phyloP scores from a whole-genome alignment of 164 flowering plant genomes.

The Nelumbo lutea region DNA sequence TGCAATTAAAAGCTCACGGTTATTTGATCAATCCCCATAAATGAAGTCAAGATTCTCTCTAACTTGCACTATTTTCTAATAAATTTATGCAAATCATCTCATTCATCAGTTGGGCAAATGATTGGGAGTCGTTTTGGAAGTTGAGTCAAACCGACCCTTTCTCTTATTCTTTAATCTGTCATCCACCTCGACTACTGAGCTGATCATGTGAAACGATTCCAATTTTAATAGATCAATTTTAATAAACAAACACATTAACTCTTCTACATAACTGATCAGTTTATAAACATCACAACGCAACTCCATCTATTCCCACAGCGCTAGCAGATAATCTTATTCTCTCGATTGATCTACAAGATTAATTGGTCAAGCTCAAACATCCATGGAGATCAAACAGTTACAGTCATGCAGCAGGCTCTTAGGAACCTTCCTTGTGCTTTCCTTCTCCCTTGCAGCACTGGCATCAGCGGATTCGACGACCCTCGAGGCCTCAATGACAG shows the following conservation, averaged over 20 bases:
- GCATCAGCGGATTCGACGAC: background rate
- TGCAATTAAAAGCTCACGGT: too few relatives aligned
- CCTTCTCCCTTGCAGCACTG: conserved; percentile 1
- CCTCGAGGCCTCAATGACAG: background rate
- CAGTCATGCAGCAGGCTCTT: conserved; percentile 1
- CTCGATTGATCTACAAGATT: background rate
- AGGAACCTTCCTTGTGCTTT: conserved; percentile 8
- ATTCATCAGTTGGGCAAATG: conserved; percentile 1
- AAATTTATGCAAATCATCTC: too few relatives aligned
- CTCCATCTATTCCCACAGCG: background rate
- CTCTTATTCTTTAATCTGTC: background rate
- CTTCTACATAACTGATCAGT: background rate
- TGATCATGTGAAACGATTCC: conserved; percentile 10
- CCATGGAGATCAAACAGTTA: background rate
- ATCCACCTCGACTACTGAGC: background rate
- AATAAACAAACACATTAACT: background rate
- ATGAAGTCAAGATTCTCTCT: too few relatives aligned
- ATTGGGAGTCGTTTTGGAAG: conserved; percentile 5
- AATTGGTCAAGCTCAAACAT: background rate
- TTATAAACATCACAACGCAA: background rate
- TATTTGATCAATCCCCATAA: too few relatives aligned
- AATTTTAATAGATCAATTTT: too few relatives aligned
- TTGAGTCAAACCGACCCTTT: background rate
- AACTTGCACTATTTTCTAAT: too few relatives aligned
- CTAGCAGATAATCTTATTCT: background rate